Conservation (phyloP, 192 early-diverging fungal species). For the Linnemannia elongata region DNA sequence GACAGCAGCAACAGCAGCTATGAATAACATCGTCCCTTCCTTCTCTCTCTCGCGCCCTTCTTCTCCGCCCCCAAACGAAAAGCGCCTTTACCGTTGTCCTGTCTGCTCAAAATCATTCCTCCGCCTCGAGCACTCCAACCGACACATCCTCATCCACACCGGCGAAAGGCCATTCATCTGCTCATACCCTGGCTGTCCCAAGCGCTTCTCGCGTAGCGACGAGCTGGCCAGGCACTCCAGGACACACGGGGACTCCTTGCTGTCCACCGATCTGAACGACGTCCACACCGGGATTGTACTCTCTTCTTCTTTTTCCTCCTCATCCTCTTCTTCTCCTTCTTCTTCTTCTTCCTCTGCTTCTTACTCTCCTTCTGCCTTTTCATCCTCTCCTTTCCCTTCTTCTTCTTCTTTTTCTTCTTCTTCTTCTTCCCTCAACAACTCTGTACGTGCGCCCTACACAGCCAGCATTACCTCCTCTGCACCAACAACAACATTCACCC, state of each 20-base stretch:
- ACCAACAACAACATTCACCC: background rate
- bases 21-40: slow-evolving; percentile 9
- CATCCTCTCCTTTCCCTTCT: background rate
- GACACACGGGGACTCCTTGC: slow-evolving; percentile 57
- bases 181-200: slow-evolving; percentile 77
- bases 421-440: background rate
- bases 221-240: slow-evolving; percentile 81
- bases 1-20: background rate
- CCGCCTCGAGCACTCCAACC: slow-evolving; percentile 79
- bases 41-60: background rate
- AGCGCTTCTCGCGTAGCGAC: slow-evolving; percentile 79
- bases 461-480: background rate
- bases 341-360: background rate
- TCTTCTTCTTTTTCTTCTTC: background rate
- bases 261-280: slow-evolving; percentile 17
- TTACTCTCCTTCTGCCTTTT: background rate
- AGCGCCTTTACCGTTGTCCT: slow-evolving; percentile 77
- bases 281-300: background rate
- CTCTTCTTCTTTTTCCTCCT: background rate
- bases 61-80: slow-evolving; percentile 2
- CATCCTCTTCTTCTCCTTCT: background rate
- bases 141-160: slow-evolving; percentile 85
- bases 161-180: slow-evolving; percentile 84
- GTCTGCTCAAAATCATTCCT: slow-evolving; percentile 79
- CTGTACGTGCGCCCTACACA: background rate